Evolutionary conservation across 2,329 filamentous ascomycete species (phyloP), one percentile per base, ranked within the genome.

Genomic region (Curvularia sp.): DNA sequence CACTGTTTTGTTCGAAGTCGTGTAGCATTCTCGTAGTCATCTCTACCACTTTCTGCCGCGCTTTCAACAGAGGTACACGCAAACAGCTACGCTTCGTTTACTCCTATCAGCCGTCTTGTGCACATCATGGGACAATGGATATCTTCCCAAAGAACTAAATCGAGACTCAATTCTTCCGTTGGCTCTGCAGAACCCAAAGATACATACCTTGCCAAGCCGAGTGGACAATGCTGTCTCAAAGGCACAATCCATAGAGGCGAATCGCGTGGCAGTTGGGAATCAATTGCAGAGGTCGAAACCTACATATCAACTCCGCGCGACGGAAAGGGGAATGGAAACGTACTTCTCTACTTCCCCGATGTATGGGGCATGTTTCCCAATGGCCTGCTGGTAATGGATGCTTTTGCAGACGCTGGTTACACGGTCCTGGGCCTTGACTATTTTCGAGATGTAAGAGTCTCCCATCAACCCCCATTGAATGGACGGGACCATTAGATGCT

Each of bases 341-440:
- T 82, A 30, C 51, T 82, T 5, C 67, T 82, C 3, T 82, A 80
- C 67, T 82, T 80, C 63, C 79, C 80, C 0, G 80, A 82, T 55
- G 77, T 81, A 4, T 80, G 73, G 71, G 80, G 80, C 9, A 71
- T 82, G 61, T 80, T 77, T 58, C 73, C 67, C 10, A 82, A 82
- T 48, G 77, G 74, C 0, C 64, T 78, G 23, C 70, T 82, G n/a
- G 64, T 81, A 36, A 82, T 82, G 79, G 80, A 82, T 63, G 79
- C 64, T 2, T 81, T 82, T 59, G 79, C 80, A 10, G 77, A 80
- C 55, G 75, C 77, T 7, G 80, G 80, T 1, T 82, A 80, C 60
- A 60, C 74, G 8, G 75, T 78, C 0, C 57, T 82, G 19, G 80
- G 80, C 1, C 57, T 80, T 15, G 80, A 82, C 52, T 82, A 82